Evolutionary conservation across 2,329 filamentous ascomycete genomes (phyloP).

Genomic region (Apiospora saccharicola): DNA sequence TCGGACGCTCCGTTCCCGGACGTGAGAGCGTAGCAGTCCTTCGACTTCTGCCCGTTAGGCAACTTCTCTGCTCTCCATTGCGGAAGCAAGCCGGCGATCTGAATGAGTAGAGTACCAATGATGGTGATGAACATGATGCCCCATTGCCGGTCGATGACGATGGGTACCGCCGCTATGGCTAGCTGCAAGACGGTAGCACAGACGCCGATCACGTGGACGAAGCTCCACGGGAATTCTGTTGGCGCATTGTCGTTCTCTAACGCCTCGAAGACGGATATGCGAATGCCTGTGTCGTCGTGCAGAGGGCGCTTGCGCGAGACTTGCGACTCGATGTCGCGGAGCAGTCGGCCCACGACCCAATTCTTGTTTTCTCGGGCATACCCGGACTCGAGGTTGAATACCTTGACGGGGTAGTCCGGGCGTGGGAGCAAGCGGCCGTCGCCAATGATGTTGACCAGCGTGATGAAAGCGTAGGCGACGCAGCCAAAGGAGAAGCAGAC

Average conservation of each 20-base stretch:
- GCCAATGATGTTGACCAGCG: conserved; percentile 30
- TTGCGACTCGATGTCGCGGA: conserved; percentile 25
- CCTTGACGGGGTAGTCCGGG: conserved; percentile 33
- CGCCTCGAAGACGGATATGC: conserved; percentile 4
- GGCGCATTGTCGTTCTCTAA: not conserved
- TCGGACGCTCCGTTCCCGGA: not conserved
- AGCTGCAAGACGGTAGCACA: not conserved
- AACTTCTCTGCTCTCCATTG: conserved; percentile 16
- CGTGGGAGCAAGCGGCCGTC: conserved; percentile 33
- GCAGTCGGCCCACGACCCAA: conserved; percentile 27
- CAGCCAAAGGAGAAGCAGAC: conserved; percentile 38
- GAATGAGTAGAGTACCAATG: not conserved
- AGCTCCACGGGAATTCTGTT: not conserved
- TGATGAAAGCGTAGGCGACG: conserved; percentile 33
- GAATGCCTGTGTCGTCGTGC: not conserved
- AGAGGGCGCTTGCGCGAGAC: not conserved
- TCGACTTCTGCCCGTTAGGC: not conserved
- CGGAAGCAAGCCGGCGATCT: not conserved
- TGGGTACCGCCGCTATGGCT: not conserved
- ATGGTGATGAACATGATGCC: not conserved
- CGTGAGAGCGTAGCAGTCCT: not conserved
- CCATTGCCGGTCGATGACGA: not conserved
- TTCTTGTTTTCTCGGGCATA: conserved; percentile 28
- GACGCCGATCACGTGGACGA: not conserved
- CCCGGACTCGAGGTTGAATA: conserved; percentile 35